phyloP scores from a whole-genome alignment of 768 basidiomycete species.

The Tricholoma sp. region DNA sequence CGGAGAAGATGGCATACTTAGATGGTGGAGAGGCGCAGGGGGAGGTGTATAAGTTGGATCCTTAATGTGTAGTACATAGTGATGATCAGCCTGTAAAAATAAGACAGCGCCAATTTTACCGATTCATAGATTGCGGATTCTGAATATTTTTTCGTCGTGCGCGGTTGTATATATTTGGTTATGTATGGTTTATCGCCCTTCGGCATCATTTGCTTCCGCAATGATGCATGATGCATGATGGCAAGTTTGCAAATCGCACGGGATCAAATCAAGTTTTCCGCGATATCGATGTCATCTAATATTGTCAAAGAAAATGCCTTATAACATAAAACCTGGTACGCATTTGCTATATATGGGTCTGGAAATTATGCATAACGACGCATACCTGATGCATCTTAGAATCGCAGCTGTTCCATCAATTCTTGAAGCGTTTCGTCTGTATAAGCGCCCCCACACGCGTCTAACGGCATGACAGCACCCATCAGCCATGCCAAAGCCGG shows the following conservation, averaged over 20 bases:
- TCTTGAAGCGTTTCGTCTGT: constrained; percentile 27
- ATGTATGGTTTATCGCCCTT: constrained; percentile 19
- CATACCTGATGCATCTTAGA: constrained; percentile 13
- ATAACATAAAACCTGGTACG: no score
- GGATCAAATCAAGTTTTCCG: not conserved
- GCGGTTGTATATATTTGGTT: constrained; percentile 5
- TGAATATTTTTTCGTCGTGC: no score
- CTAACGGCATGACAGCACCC: constrained; percentile 40
- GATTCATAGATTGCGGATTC: no score
- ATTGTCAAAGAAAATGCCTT: no score
- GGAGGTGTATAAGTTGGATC: constrained; percentile 10
- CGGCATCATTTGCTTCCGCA: constrained; percentile 31
- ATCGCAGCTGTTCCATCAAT: constrained; percentile 26
- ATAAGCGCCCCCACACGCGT: constrained; percentile 23
- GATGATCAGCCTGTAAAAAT: no score
- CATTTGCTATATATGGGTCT: not conserved
- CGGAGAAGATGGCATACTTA: constrained; percentile 67
- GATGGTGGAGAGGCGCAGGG: constrained; percentile 78
- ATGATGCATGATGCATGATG: no score
- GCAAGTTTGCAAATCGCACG: constrained; percentile 1
- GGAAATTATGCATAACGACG: not conserved
- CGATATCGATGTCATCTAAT: no score
- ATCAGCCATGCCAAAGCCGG: constrained; percentile 37
- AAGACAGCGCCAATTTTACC: no score
- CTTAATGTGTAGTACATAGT: no score